Evolutionary conservation across 2,329 filamentous ascomycete species (phyloP), one percentile per base, ranked within the genome.

Genomic region (Fusarium napiforme): DNA sequence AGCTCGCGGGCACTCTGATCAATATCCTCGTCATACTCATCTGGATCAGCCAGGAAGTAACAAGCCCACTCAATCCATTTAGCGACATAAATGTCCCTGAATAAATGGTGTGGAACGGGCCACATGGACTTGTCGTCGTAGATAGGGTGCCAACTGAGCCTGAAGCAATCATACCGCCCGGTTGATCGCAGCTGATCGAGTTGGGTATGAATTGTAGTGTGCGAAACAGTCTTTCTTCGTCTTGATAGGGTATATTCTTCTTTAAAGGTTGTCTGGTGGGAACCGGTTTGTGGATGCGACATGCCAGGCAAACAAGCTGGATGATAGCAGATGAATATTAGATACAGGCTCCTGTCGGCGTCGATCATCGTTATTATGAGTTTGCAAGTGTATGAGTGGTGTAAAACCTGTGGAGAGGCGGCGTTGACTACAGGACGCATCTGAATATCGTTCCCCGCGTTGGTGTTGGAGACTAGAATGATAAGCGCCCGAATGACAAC

Each of bases 91-190:
- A 81, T 84, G 77, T 91, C 89, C 88, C 88, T 90, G 75, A 90
- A 91, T 2, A 89, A 79, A 71, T 88, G 87, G 36, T 87, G 86
- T 2, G 88, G 87, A 7, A 89, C 83, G 1, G 88, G 89, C 86
- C 87, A 90, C 60, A 69, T 72, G 16, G 84, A 83, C 65, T 83
- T 78, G 56, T 89, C 85, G 39, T 83, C 83, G 77, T 91, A 90
- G 12, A 82, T 81, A 1, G 85, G 82, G 71, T 90, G 86, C 87
- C 87, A 89, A 78, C 85, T 69, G 34, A 91, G 80, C 74, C 86
- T 86, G 79, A 90, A 90, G 57, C 86, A 87, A 72, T 88, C 84
- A 75, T 88, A 89, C 42, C 87, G 83, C 8, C 89, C 88, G 5
- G 87, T 89, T 28, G 83, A 81, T 67, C 85, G 86, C 36, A 90